Base-by-base conservation (phyloP, 805 yeast genomes). In the Saccharomycopsis amapae region DNA sequence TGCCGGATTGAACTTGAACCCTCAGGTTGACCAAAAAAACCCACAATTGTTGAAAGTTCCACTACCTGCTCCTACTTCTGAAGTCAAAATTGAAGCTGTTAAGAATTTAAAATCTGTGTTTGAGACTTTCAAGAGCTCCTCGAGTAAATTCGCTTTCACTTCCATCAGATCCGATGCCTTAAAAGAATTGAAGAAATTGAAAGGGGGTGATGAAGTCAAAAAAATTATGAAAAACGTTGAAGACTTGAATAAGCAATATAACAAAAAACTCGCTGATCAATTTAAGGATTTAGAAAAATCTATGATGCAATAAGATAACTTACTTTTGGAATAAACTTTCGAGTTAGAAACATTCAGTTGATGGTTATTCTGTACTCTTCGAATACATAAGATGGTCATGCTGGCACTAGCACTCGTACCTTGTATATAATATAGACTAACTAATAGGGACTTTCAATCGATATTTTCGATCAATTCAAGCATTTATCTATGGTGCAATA, bases 31-130 rank as follows among this genome's bases (percentile, higher is more conserved):
- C 49, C 76, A 85, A 1, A 67, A 75, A 44, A 84, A 83, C 59
- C 78, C 80, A 28, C 94, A 83, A 62, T 71, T 81, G 26, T 67
- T 90, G 56, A 78, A 77, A 53, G 81, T 87, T 15, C 75, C 85
- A 1, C 66, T 88, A 49, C 94, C 95, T 13, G 79, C 87, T 22
- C 73, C 81, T 15, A 79, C 90, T 3, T 72, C 79, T 4, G 94
- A 83, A 47, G 67, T 80, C 23, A 79, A 67, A 64, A 57, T 68
- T 51, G 79, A 75, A 46, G 63, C 67, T 41, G 72, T 69, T 6
- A 81, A 78, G 57, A 72, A 73, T 9, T 66, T 86, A 59, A 88
- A 87, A 59, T 72, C 69, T n/a, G 69, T 72, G 1, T 76, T 69
- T 53, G 95, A 87, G 53, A 72, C 71, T 42, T 79, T 71, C 62